Percentiles rank a stretch among this genome's conserved stretches.
phyloP scores from a whole-genome alignment of 352 stramenopile genomes.

The Phytophthora hybrid region DNA sequence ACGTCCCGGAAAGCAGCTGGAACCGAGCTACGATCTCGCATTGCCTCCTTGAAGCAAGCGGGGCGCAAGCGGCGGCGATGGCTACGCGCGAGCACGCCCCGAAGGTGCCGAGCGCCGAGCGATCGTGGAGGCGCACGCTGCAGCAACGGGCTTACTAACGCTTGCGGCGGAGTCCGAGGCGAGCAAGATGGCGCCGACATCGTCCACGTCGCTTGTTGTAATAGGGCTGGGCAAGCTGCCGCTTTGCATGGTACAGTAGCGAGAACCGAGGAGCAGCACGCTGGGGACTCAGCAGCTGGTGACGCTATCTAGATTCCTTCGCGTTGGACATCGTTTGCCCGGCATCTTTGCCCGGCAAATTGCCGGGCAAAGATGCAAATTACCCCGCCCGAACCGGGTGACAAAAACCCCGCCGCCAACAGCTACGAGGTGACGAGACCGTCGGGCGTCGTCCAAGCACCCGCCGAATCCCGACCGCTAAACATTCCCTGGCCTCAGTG shows the following conservation, averaged over 20 bases:
- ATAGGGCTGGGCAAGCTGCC: conserved; percentile 23
- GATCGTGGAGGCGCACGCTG: conserved; percentile 19
- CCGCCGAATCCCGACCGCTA: too few relatives aligned
- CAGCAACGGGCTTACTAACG: conserved; percentile 29
- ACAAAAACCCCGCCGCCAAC: conserved; percentile 23
- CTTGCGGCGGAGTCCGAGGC: conserved; percentile 5
- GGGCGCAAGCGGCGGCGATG: conserved; percentile 12
- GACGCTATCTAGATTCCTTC: conserved; percentile 31
- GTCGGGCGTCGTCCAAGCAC: conserved; percentile 12
- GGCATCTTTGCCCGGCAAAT: too few relatives aligned
- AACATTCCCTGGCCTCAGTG: too few relatives aligned
- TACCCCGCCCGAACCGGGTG: neutral
- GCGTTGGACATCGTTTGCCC: conserved; percentile 14
- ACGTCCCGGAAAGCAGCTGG: conserved; percentile 42
- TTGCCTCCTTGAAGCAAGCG: conserved; percentile 30
- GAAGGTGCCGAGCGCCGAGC: conserved; percentile 1
- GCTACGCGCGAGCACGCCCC: conserved; percentile 17
- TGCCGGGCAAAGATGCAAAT: too few relatives aligned
- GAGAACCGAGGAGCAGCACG: neutral
- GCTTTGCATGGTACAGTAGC: conserved; percentile 2
- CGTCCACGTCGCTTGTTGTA: conserved; percentile 14
- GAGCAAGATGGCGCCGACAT: neutral
- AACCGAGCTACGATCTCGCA: neutral
- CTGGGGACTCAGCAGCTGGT: conserved; percentile 12
- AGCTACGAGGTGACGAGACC: conserved; percentile 24